Base-by-base conservation (phyloP, 768 basidiomycete genomes). In the Lactifluus pinguis region DNA sequence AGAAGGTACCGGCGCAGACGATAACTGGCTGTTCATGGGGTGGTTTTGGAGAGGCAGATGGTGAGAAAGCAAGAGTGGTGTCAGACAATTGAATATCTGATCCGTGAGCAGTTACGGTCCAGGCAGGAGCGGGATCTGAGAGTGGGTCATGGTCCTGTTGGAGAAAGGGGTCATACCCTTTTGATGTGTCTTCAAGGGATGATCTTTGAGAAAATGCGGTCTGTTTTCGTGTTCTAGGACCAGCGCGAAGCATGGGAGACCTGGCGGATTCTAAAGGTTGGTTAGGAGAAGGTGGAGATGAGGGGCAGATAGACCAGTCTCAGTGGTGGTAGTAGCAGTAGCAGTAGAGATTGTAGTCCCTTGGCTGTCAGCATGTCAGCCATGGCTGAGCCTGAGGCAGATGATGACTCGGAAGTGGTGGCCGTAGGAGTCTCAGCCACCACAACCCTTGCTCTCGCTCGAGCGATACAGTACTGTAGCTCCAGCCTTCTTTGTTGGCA, bases 201-300 rank as follows among this genome's bases (percentile, higher is more conserved):
- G 32, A 9, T 21, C 19, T 42, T 6, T 36, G 32, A 8, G 17
- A 32, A 1, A 44, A 54, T 2, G 36, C 21, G 1, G 61, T 42
- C 47, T 34, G 45, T 49, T 62, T 62, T 32, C 39, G 61, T 7
- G 56, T 62, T 42, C 61, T 53, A 2, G 61, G 61, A 9, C 61
- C 61, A 53, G 56, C 39, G 9, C 61, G 61, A 7, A 51, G 21
- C 47, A 53, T 51, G 25, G 61, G 51, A 1, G 45, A 52, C 19
- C 48, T 45, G 25, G 32, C 54, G 2, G 38, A 30, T 3, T 47
- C 45, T 47, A 47, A 25, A 21, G 8, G 2, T 13, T 30, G 36
- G 7, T 21, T 25, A 48, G n/a, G 25, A 41, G 38, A n/a, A n/a
- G 17, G 19, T 6, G 36, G 45, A 10, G 55, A 41, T 8, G 30